These are phyloP conservation scores for Haematococcus sp. DNA, from an alignment of 139 green algal genomes.

Conservation along the genomic window DNA sequence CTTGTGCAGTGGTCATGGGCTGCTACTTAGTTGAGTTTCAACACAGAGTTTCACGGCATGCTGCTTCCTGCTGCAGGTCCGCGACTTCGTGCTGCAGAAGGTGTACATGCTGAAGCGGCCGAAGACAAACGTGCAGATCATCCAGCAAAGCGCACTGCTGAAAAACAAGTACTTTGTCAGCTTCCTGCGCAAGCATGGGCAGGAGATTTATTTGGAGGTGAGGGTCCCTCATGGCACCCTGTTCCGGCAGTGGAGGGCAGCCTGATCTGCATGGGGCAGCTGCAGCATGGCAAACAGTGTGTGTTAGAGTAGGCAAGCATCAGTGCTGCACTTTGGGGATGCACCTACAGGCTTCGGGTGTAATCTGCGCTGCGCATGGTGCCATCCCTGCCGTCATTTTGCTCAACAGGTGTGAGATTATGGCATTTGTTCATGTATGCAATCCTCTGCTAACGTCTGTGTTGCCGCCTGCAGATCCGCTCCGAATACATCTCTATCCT, in stretches of 20 bases:
- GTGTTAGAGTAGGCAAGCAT: too few species aligned
- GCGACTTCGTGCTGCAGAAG: slow-evolving; percentile 79
- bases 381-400: too few species aligned
- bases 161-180: slow-evolving; percentile 78
- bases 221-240: not conserved
- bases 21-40: too few species aligned
- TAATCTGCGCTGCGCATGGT: too few species aligned
- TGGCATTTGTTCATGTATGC: too few species aligned
- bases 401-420: too few species aligned
- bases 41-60: too few species aligned
- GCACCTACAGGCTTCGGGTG: too few species aligned
- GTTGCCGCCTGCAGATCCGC: slow-evolving; percentile 46
- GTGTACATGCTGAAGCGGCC: slow-evolving; percentile 86
- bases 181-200: slow-evolving; percentile 69
- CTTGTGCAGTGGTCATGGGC: too few species aligned
- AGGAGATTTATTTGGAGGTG: slow-evolving; percentile 78
- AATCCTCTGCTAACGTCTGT: too few species aligned
- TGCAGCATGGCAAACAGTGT: too few species aligned
- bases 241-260: not conserved
- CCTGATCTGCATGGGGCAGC: not conserved
- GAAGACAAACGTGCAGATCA: slow-evolving; percentile 91
- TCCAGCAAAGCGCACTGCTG: slow-evolving; percentile 92
- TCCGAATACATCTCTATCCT: slow-evolving; percentile 80
- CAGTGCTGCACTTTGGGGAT: too few species aligned
- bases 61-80: slow-evolving; percentile 35